phyloP scores from a whole-genome alignment of 139 green algal species.

The Mychonastes homosphaera region DNA sequence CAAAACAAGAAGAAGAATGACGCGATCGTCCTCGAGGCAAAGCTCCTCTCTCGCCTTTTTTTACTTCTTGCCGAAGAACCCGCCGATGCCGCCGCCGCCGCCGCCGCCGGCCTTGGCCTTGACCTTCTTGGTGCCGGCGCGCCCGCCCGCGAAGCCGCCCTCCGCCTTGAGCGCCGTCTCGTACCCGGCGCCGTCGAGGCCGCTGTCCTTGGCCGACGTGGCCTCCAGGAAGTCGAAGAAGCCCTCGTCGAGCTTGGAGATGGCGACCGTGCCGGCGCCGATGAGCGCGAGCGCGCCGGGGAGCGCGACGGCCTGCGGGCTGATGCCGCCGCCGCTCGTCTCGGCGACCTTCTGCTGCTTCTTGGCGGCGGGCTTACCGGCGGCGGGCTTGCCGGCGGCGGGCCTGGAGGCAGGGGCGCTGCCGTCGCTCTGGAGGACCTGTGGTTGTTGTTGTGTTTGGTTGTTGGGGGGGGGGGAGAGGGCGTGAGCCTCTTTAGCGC shows the following conservation, averaged over 20 bases:
- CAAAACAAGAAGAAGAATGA: slow-evolving; percentile 1
- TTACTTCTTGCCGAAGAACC: neutral
- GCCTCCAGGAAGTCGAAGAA: slow-evolving; percentile 15
- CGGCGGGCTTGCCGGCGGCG: too few relatives aligned
- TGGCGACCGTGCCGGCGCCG: slow-evolving; percentile 14
- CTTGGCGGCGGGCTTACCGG: slow-evolving; percentile 6
- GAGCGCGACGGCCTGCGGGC: slow-evolving; percentile 8
- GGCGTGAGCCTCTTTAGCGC: too few relatives aligned
- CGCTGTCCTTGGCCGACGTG: slow-evolving; percentile 14
- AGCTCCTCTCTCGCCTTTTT: neutral
- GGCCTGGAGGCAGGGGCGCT: neutral
- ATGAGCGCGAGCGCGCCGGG: slow-evolving; percentile 17
- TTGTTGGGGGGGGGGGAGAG: too few relatives aligned
- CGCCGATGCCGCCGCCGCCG: neutral
- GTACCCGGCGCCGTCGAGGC: slow-evolving; percentile 8
- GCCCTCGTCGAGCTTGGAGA: slow-evolving; percentile 17
- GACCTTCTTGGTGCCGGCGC: neutral
- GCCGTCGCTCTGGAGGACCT: neutral
- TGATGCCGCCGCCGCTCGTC: slow-evolving; percentile 14
- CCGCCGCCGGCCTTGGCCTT: neutral
- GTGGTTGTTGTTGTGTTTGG: too few relatives aligned
- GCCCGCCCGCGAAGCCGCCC: neutral
- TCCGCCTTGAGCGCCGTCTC: slow-evolving; percentile 14
- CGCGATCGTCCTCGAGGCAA: neutral
- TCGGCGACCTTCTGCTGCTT: slow-evolving; percentile 2